Evolutionary conservation across 2,329 filamentous ascomycete genomes (phyloP).

Genomic region (Calonectria leucothoes): DNA sequence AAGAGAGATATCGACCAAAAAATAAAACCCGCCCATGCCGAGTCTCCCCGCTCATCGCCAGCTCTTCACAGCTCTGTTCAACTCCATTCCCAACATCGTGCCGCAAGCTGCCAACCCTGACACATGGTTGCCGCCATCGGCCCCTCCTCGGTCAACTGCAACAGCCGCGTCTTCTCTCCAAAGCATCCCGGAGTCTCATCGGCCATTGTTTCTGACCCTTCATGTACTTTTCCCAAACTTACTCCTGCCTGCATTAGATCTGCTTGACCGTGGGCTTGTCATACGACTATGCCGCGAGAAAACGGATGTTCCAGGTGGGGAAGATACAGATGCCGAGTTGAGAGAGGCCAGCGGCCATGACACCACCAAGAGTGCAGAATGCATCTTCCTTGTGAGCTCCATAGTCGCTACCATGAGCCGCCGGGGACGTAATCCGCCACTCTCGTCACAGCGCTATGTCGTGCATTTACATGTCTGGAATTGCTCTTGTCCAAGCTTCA

Average conservation of each 20-base stretch:
- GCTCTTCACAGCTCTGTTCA: conserved; percentile 62
- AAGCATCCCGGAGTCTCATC: conserved; percentile 45
- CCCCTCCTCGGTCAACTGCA: conserved; percentile 39
- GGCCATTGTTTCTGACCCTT: conserved; percentile 77
- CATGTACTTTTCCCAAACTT: conserved; percentile 87
- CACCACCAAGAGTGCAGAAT: conserved; percentile 31
- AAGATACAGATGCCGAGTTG: conserved; percentile 13
- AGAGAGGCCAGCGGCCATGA: background rate
- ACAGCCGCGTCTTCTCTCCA: conserved; percentile 28
- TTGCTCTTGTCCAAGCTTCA: conserved; percentile 89
- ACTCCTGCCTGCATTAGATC: conserved; percentile 85
- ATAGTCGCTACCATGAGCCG: conserved; percentile 52
- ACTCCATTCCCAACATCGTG: conserved; percentile 48
- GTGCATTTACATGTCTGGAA: conserved; percentile 84
- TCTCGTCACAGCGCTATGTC: conserved; percentile 64
- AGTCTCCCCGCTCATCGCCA: conserved; percentile 51
- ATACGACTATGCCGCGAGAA: conserved; percentile 56
- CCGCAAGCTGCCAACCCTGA: background rate
- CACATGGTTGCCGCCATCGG: conserved; percentile 24
- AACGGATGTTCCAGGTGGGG: background rate
- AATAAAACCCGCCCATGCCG: conserved; percentile 31
- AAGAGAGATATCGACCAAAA: conserved; percentile 3
- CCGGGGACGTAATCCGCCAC: conserved; percentile 27
- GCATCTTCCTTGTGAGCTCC: conserved; percentile 74
- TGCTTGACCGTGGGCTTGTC: conserved; percentile 83